phyloP scores from a whole-genome alignment of 129 eudicot species.

The Saposhnikovia divaricata region DNA sequence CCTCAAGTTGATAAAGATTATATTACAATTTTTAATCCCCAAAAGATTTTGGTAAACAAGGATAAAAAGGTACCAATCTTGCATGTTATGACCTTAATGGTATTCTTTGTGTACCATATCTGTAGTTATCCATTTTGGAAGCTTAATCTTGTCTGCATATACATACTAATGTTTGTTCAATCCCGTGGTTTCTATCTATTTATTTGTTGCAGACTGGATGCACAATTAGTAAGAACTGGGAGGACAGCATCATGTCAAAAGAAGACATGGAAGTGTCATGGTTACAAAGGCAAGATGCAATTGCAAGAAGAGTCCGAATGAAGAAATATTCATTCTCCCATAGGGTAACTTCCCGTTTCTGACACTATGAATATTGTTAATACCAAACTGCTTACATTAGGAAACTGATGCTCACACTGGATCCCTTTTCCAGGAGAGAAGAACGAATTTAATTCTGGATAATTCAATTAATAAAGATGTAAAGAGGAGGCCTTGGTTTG shows the following conservation, averaged over 20 bases:
- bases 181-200: background rate
- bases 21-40: constrained; percentile 5
- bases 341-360: constrained; percentile 27
- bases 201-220: constrained; percentile 19
- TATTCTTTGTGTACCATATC: background rate
- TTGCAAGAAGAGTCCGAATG: constrained; percentile 42
- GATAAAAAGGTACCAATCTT: constrained; percentile 14
- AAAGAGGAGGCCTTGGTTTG: constrained; percentile 28
- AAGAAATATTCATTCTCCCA: constrained; percentile 57
- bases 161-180: background rate
- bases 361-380: background rate
- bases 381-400: background rate
- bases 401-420: background rate
- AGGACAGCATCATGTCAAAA: constrained; percentile 27
- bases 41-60: constrained; percentile 18
- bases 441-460: constrained; percentile 27
- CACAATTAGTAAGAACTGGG: constrained; percentile 33
- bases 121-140: background rate
- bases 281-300: constrained; percentile 32
- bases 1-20: constrained; percentile 26
- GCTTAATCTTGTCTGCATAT: background rate
- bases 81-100: background rate
- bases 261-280: constrained; percentile 35
- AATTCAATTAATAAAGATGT: constrained; percentile 19
- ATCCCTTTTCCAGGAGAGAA: constrained; percentile 32